Evolutionary conservation across 768 basidiomycete genomes (phyloP).

Genomic region (Russula dissimulans): DNA sequence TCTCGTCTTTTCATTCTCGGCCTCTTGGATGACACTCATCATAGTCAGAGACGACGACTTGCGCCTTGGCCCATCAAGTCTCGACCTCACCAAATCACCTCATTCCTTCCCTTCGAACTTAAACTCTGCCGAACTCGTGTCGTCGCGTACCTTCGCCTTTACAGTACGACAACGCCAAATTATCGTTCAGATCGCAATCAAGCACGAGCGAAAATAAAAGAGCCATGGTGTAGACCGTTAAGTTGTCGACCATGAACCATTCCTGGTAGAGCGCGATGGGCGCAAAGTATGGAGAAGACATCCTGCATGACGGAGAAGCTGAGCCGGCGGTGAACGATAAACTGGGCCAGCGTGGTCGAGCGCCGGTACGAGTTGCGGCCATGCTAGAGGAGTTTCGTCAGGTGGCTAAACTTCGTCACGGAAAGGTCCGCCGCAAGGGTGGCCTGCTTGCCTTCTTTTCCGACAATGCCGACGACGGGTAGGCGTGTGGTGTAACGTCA

Average conservation of each 20-base stretch:
- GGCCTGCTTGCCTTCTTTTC: slow-evolving; percentile 97
- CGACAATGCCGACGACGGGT: slow-evolving; percentile 85
- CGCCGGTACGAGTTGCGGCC: slow-evolving; percentile 98
- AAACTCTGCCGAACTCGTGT: too few relatives aligned
- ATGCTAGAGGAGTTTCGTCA: slow-evolving; percentile 98
- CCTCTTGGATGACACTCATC: too few relatives aligned
- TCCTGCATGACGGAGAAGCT: slow-evolving; percentile 99
- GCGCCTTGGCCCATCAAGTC: too few relatives aligned
- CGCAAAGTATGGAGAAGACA: slow-evolving; percentile 88
- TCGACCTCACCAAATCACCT: too few relatives aligned
- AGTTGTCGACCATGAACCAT: slow-evolving; percentile 96
- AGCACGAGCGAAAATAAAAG: slow-evolving; percentile 96
- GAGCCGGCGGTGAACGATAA: slow-evolving; percentile 94
- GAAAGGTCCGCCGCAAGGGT: slow-evolving; percentile 98
- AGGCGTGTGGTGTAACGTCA: too few relatives aligned
- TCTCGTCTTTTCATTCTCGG: too few relatives aligned
- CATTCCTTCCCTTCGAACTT: too few relatives aligned
- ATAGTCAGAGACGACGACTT: too few relatives aligned
- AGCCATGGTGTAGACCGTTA: slow-evolving; percentile 95
- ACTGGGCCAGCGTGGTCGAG: slow-evolving; percentile 94
- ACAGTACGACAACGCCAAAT: slow-evolving; percentile 89
- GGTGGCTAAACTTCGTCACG: slow-evolving; percentile 90
- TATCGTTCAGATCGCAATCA: slow-evolving; percentile 92
- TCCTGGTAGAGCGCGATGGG: slow-evolving; percentile 98
- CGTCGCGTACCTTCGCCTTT: slow-evolving; percentile 32